These are phyloP conservation scores for Ophiorrhiza pumila DNA, from an alignment of 257 asterid species.

Conservation along the genomic window DNA sequence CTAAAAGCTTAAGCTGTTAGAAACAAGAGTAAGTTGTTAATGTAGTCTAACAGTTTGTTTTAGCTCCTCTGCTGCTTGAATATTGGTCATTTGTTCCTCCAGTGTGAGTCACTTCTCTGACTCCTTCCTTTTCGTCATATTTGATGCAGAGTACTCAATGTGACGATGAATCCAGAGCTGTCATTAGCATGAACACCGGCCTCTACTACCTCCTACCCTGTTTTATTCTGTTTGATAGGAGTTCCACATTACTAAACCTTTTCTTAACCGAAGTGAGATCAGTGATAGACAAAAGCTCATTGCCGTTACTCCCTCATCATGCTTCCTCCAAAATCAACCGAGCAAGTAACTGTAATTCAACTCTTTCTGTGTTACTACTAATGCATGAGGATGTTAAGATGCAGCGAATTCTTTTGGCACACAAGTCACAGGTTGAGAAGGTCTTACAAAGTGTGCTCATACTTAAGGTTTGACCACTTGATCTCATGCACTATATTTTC, in stretches of 20 bases:
- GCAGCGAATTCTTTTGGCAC: constrained; percentile 37
- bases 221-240: constrained; percentile 52
- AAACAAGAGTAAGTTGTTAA: neutral
- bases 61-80: neutral
- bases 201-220: constrained; percentile 61
- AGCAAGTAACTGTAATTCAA: constrained; percentile 29
- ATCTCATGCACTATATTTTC: neutral
- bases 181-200: constrained; percentile 31
- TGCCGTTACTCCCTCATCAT: constrained; percentile 20
- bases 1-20: neutral
- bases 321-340: constrained; percentile 24
- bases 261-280: constrained; percentile 48
- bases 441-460: constrained; percentile 33
- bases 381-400: constrained; percentile 55
- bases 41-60: neutral
- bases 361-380: constrained; percentile 43
- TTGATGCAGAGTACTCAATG: constrained; percentile 42
- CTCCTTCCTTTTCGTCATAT: neutral
- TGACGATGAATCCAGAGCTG: constrained; percentile 29
- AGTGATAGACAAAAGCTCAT: constrained; percentile 41
- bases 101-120: constrained; percentile 3
- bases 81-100: neutral
- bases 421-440: constrained; percentile 37
- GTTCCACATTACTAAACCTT: constrained; percentile 39
- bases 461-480: constrained; percentile 43